Conservation (phyloP, 208 protist species). For the Acanthamoeba healyi region DNA sequence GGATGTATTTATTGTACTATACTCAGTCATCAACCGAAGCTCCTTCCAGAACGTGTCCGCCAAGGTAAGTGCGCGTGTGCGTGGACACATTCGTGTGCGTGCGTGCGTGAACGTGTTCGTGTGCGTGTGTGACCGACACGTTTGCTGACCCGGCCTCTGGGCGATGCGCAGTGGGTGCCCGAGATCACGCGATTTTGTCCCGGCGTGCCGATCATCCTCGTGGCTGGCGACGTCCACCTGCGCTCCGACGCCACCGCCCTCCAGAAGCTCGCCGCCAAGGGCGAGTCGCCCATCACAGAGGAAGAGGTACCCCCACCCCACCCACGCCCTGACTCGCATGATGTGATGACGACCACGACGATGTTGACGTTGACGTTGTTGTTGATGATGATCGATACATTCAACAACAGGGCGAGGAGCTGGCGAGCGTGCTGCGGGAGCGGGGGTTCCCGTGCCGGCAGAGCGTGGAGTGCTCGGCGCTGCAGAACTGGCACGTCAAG, state of each 20-base stretch:
- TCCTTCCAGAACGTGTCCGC: background rate
- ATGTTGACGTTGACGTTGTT: background rate
- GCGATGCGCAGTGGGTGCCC: constrained; percentile 18
- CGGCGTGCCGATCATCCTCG: constrained; percentile 9
- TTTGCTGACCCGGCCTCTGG: too few species aligned
- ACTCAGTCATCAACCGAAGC: constrained; percentile 8
- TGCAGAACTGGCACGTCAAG: background rate
- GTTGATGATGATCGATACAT: background rate
- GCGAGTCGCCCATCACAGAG: background rate
- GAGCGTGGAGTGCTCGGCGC: background rate
- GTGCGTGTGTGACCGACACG: too few species aligned
- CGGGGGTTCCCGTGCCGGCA: background rate
- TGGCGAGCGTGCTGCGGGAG: background rate
- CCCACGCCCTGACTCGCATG: too few species aligned
- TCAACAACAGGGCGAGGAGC: background rate
- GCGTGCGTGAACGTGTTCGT: background rate
- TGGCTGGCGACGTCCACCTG: constrained; percentile 20
- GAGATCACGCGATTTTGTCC: constrained; percentile 50
- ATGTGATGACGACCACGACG: too few species aligned
- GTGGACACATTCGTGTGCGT: background rate
- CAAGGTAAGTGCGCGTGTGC: background rate
- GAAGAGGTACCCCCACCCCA: constrained; percentile 1
- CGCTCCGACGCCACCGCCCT: background rate
- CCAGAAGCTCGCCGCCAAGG: background rate
- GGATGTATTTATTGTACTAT: constrained; percentile 47